Evolutionary conservation across 2,329 filamentous ascomycete genomes (phyloP).

Genomic region (Westerdykella aurantiaca): DNA sequence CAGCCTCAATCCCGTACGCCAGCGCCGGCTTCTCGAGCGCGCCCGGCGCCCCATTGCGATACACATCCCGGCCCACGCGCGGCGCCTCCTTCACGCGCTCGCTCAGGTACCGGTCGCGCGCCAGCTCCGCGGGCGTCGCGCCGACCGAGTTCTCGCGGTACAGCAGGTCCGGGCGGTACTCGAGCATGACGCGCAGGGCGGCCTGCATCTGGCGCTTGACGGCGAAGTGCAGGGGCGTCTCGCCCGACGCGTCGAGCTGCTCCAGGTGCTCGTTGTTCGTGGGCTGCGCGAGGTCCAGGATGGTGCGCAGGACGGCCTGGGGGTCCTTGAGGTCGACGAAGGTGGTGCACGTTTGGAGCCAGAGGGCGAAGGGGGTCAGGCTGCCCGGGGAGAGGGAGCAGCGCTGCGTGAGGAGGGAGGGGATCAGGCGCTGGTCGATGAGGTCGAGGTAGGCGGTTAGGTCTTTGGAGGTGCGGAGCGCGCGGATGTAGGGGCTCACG

Average conservation of each 20-base stretch:
- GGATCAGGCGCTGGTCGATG: conserved; percentile 53
- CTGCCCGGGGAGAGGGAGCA: conserved; percentile 47
- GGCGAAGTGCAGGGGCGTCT: conserved; percentile 59
- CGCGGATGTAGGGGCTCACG: conserved; percentile 7
- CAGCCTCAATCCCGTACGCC: too few species aligned
- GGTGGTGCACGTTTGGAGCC: conserved; percentile 6
- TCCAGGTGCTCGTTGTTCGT: conserved; percentile 48
- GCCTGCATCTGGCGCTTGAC: conserved; percentile 39
- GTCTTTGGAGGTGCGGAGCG: conserved; percentile 33
- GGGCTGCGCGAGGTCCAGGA: conserved; percentile 31
- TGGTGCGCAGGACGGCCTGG: conserved; percentile 7
- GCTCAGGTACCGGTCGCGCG: conserved; percentile 50
- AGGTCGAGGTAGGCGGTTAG: conserved; percentile 47
- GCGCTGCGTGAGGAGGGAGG: conserved; percentile 55
- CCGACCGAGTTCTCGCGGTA: conserved; percentile 72
- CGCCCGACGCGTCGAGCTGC: conserved; percentile 58
- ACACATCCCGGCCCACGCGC: neutral
- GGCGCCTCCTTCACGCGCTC: conserved; percentile 21
- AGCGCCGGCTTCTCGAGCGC: neutral
- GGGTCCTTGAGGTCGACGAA: neutral
- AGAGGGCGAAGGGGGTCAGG: conserved; percentile 57
- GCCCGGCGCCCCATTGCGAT: conserved; percentile 4
- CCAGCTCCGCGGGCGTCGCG: conserved; percentile 64
- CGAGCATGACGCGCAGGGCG: conserved; percentile 46
- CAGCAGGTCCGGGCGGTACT: conserved; percentile 54